Base-by-base conservation (phyloP, 169 alveolate genomes). In the Toxoplasma gondii region DNA sequence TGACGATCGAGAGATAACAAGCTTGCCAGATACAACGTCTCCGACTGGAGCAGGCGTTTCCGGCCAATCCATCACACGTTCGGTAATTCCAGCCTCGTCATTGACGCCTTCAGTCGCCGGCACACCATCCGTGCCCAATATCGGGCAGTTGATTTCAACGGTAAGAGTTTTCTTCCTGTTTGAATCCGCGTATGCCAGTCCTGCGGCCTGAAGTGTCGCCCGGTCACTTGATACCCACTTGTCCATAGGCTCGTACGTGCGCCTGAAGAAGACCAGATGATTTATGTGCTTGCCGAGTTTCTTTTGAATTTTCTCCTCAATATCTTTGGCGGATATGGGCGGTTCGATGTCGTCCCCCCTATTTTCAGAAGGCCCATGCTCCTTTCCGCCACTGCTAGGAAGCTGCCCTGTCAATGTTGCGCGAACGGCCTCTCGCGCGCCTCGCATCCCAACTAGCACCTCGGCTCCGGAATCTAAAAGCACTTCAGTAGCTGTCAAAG, bases 401-500 rank as follows among this genome's bases (percentile, higher is more conserved):
- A 34, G 84, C 45, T 74, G 84, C n/a, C 45, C 84, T 1, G 49
- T 36, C 43, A n/a, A 12, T 2, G 84, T 74, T 44, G 84, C 43
- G 17, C 84, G 84, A 17, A 74, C 24, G n/a, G 84, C 84, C 43
- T 74, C 84, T n/a, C 84, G 39, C 19, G 84, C 43, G 1, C 84
- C 84, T 12, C 84, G 84, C 84, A 74, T 74, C 27, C 84, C 84
- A 12, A 74, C 84, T 5, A 74, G 84, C 45, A 74, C 39, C 84
- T 74, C 84, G 2, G 84, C 84, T 16, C 45, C 84, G 24, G 84
- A 74, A 74, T 74, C 84, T 16, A 74, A 19, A 1, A 74, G 27
- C 39, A 74, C 84, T 74, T 74, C 84, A 34, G 39, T 74, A 24
- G 84, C 84, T 34, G 39, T 31, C 43, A 74, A 74, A 31, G 84